Percentiles rank a stretch among this genome's conserved stretches.
Evolutionary conservation across 139 green algal genomes (phyloP).

Genomic region (Chlamydomonas asymmetrica): DNA sequence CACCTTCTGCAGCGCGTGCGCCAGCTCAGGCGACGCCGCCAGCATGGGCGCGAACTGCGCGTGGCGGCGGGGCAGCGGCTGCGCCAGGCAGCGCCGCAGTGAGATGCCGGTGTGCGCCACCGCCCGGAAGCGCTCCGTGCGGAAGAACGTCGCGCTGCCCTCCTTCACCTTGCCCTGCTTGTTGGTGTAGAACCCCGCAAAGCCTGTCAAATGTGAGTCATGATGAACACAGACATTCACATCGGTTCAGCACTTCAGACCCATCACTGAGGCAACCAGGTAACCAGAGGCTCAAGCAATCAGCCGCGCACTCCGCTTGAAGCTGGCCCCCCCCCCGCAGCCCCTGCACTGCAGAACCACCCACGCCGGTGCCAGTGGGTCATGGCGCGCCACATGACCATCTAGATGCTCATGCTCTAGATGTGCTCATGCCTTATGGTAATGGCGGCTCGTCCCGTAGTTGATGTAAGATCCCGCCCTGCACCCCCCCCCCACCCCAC

Average conservation of each 20-base stretch:
- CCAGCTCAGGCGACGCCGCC: constrained; percentile 57
- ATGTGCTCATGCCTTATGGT: too few species aligned
- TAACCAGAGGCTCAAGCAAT: background rate
- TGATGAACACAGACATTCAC: constrained; percentile 5
- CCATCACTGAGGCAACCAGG: too few species aligned
- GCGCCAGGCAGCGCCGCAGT: constrained; percentile 53
- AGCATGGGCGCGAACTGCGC: constrained; percentile 70
- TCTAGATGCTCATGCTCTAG: too few species aligned
- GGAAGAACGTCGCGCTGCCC: constrained; percentile 67
- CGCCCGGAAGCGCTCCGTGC: constrained; percentile 36
- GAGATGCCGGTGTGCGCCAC: constrained; percentile 45
- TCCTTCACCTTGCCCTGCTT: constrained; percentile 73
- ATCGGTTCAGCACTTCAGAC: too few species aligned
- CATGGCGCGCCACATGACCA: too few species aligned
- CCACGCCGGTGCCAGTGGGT: too few species aligned
- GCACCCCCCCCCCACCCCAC: constrained; percentile 2
- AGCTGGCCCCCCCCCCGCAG: background rate
- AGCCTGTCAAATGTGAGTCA: constrained; percentile 29
- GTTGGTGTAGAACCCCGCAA: constrained; percentile 73
- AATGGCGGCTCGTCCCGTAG: too few species aligned
- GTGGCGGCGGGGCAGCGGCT: constrained; percentile 43
- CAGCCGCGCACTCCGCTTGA: background rate
- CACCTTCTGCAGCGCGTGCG: constrained; percentile 67
- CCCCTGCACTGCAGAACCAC: too few species aligned
- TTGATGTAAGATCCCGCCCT: background rate